Percentiles rank a stretch among this genome's conserved stretches.
phyloP scores from a whole-genome alignment of 2,329 filamentous ascomycete species.

The Colletotrichum karsti region DNA sequence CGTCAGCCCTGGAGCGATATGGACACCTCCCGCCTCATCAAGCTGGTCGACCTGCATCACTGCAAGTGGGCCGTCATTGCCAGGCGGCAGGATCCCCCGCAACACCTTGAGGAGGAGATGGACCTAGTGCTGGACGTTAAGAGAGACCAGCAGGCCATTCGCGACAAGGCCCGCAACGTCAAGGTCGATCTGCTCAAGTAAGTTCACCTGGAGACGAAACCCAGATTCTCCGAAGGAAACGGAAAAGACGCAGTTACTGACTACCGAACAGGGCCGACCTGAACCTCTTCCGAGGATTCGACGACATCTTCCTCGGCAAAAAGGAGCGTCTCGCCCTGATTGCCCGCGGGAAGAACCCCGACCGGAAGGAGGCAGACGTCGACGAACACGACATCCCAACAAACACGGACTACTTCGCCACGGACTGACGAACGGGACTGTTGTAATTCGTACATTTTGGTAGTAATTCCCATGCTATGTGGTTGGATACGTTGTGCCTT shows the following conservation, averaged over 20 bases:
- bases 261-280: conserved; percentile 43
- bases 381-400: conserved; percentile 48
- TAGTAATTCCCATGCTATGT: too few relatives aligned
- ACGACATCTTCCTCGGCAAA: conserved; percentile 55
- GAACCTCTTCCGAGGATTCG: conserved; percentile 56
- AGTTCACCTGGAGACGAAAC: too few relatives aligned
- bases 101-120: conserved; percentile 24
- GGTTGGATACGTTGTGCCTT: too few relatives aligned
- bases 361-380: conserved; percentile 53
- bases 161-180: conserved; percentile 66
- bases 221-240: too few relatives aligned
- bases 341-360: conserved; percentile 56
- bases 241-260: too few relatives aligned
- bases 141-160: conserved; percentile 63
- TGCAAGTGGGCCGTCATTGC: conserved; percentile 50
- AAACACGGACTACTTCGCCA: conserved; percentile 40
- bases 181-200: conserved; percentile 61
- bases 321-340: conserved; percentile 57
- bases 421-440: not conserved
- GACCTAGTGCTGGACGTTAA: conserved; percentile 48
- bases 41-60: conserved; percentile 46
- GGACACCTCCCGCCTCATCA: conserved; percentile 52
- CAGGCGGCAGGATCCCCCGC: conserved; percentile 29
- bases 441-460: too few relatives aligned
- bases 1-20: conserved; percentile 50